Base-by-base conservation (phyloP, 768 basidiomycete species). In the Imleria badia region DNA sequence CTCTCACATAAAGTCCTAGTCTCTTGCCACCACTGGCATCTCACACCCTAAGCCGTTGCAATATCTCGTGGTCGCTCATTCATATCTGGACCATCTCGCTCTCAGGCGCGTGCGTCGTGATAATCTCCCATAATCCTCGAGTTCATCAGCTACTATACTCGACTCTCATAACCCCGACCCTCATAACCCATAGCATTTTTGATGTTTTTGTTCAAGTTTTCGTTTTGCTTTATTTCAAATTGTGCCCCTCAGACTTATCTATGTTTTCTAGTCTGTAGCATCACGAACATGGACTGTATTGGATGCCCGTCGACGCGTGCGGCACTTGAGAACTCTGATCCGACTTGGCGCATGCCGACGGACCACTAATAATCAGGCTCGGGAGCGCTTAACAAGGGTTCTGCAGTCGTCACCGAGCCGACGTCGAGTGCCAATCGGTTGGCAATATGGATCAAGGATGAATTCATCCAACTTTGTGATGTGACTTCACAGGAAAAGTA, bases 11-110 rank as follows among this genome's bases (percentile, higher is more conserved):
- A 17, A 30, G 20, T 30, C 6, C 19, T 11, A n/a, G 34, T n/a
- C n/a, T n/a, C n/a, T n/a, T n/a, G n/a, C n/a, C n/a, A n/a, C 36
- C 42, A 49, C 26, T 35, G 47, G 31, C 15, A 61, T 49, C 48
- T 59, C 23, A 43, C 33, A n/a, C 34, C 33, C 20, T 44, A 5
- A n/a, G 44, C 54, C 42, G 45, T 50, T 40, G 1, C 36, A 31
- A n/a, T n/a, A n/a, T n/a, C n/a, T n/a, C n/a, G 48, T 6, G 42
- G 45, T 48, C 48, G 20, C 30, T 39, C 31, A 23, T 31, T 26
- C 26, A 26, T 26, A n/a, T n/a, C 4, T 26, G 6, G 26, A 52
- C 41, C 26, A n/a, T 40, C 15, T 22, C 20, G 41, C 15, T 22
- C 43, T 14, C n/a, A n/a, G n/a, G 29, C 14, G 22, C 41, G 29